These are phyloP conservation scores for Kokia cookei DNA, from an alignment of 441 rosid species.

Conservation along the genomic window DNA sequence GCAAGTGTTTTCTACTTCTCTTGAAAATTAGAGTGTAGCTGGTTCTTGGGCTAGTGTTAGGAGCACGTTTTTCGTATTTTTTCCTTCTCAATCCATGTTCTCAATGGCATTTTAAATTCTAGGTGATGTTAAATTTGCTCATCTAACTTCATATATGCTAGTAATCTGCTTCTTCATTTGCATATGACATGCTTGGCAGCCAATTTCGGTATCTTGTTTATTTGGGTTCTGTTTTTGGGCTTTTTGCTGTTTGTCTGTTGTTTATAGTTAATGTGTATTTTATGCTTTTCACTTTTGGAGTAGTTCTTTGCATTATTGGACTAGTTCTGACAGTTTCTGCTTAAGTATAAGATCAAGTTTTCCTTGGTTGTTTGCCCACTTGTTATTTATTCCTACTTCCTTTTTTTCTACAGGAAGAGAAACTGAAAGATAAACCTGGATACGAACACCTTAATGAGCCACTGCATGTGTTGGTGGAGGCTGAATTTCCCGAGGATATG, in stretches of 20 bases:
- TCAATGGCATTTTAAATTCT: not conserved
- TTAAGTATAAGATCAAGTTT: not conserved
- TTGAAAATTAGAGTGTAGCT: not conserved
- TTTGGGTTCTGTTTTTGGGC: no score
- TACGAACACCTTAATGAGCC: constrained; percentile 93
- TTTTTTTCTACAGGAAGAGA: constrained; percentile 60
- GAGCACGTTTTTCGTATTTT: not conserved
- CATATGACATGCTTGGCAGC: not conserved
- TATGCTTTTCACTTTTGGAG: no score
- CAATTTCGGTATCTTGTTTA: no score
- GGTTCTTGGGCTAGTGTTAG: not conserved
- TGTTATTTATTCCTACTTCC: not conserved
- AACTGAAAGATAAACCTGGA: constrained; percentile 89
- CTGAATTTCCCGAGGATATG: constrained; percentile 81
- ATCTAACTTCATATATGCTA: not conserved
- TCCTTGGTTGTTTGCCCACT: not conserved
- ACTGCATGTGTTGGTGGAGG: constrained; percentile 83
- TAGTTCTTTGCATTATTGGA: not conserved
- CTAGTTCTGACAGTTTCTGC: not conserved
- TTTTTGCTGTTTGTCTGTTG: no score
- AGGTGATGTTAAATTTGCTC: not conserved
- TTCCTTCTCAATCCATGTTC: not conserved
- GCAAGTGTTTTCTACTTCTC: not conserved
- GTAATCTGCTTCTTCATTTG: constrained; percentile 14
- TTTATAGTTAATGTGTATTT: no score